Percentiles rank a stretch among this genome's conserved stretches.
These are phyloP conservation scores for Cercis canadensis DNA, from an alignment of 306 rosid species.

Conservation along the genomic window DNA sequence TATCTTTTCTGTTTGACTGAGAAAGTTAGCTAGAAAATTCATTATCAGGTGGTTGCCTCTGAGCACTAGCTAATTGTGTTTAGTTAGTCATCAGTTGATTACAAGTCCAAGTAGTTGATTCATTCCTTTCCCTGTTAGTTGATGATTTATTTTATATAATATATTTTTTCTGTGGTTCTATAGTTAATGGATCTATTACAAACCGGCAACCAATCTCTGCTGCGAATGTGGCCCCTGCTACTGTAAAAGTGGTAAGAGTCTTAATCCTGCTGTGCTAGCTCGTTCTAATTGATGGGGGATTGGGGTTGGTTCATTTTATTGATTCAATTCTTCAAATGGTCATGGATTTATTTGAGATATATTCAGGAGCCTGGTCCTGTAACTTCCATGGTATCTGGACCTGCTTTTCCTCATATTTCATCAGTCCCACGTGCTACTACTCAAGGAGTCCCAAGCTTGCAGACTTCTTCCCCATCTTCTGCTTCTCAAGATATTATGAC, in stretches of 20 bases:
- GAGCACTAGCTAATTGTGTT: conserved; percentile 8
- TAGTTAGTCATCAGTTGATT: conserved; percentile 17
- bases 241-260: conserved; percentile 85
- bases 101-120: conserved; percentile 26
- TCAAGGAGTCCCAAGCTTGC: conserved; percentile 88
- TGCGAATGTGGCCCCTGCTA: conserved; percentile 74
- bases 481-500: conserved; percentile 79
- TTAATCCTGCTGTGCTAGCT: conserved; percentile 11
- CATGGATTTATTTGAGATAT: conserved; percentile 34
- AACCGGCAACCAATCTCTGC: conserved; percentile 74
- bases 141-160: conserved; percentile 23
- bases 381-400: conserved; percentile 75
- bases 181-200: conserved; percentile 81
- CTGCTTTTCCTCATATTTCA: conserved; percentile 68
- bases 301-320: conserved; percentile 12
- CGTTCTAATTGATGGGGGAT: neutral
- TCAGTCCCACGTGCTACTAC: conserved; percentile 72
- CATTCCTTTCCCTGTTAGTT: conserved; percentile 35
- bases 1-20: conserved; percentile 5
- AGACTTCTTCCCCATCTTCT: conserved; percentile 85
- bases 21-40: neutral
- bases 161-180: conserved; percentile 35
- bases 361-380: conserved; percentile 87
- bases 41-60: conserved; percentile 19
- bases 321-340: conserved; percentile 25